Percentiles rank a stretch among this genome's conserved stretches.
These are phyloP conservation scores for Paramyrothecium sp. DNA, from an alignment of 2,329 filamentous ascomycete species.

Conservation along the genomic window DNA sequence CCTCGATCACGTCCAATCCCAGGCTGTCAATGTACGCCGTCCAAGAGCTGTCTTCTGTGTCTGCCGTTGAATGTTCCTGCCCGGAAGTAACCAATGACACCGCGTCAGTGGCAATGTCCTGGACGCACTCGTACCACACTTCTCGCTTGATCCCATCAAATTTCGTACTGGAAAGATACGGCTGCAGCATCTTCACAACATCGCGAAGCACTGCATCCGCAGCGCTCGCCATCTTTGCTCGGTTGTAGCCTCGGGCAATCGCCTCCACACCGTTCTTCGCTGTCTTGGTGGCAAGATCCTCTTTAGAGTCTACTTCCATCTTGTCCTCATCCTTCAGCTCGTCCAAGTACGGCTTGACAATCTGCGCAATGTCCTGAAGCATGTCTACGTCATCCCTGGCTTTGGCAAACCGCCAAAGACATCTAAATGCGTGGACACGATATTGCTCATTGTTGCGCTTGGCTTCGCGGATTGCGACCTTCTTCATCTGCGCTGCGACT, in stretches of 20 bases:
- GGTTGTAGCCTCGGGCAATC: slow-evolving; percentile 48
- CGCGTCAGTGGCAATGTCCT: slow-evolving; percentile 45
- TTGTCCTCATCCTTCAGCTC: slow-evolving; percentile 55
- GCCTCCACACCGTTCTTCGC: slow-evolving; percentile 51
- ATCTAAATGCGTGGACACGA: slow-evolving; percentile 69
- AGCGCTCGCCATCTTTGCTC: slow-evolving; percentile 31
- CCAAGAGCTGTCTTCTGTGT: slow-evolving; percentile 16
- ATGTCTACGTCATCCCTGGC: slow-evolving; percentile 69
- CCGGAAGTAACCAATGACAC: slow-evolving; percentile 7
- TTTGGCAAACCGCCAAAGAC: slow-evolving; percentile 70
- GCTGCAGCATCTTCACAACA: slow-evolving; percentile 38
- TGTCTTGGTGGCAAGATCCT: slow-evolving; percentile 40
- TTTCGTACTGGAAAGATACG: slow-evolving; percentile 34
- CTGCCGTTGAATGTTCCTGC: slow-evolving; percentile 7
- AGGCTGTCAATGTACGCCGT: slow-evolving; percentile 44
- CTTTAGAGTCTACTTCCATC: slow-evolving; percentile 67
- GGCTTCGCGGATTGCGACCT: slow-evolving; percentile 81
- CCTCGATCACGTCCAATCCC: slow-evolving; percentile 42
- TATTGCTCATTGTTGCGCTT: slow-evolving; percentile 90
- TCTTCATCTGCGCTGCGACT: slow-evolving; percentile 67
- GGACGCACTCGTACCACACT: slow-evolving; percentile 50
- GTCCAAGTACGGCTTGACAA: slow-evolving; percentile 64
- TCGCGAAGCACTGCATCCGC: slow-evolving; percentile 35
- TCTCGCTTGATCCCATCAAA: slow-evolving; percentile 45
- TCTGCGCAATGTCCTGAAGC: slow-evolving; percentile 61